phyloP scores from a whole-genome alignment of 176 grass and related monocot genomes.

The Stipa capillata region DNA sequence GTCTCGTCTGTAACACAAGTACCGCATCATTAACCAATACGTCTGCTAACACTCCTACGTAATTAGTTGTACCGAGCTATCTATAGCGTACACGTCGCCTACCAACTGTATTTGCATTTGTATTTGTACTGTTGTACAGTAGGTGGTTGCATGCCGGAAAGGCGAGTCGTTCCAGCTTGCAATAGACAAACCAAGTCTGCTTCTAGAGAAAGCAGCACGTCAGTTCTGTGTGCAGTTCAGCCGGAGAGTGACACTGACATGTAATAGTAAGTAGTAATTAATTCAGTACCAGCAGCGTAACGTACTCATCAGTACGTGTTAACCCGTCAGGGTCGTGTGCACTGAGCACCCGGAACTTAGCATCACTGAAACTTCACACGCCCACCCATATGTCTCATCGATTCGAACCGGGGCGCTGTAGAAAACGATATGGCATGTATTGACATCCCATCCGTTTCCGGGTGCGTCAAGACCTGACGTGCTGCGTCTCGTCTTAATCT shows the following conservation, averaged over 20 bases:
- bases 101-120: too few relatives aligned
- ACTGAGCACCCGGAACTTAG: neutral
- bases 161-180: neutral
- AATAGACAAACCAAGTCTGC: neutral
- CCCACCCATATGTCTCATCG: too few relatives aligned
- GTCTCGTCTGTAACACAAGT: neutral
- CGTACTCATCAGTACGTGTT: neutral
- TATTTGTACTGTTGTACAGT: neutral
- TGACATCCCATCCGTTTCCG: neutral
- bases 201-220: neutral
- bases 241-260: neutral
- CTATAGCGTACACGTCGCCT: too few relatives aligned
- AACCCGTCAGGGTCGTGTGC: neutral
- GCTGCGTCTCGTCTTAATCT: neutral
- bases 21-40: neutral
- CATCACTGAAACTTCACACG: neutral
- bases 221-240: neutral
- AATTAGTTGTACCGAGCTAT: neutral
- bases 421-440: too few relatives aligned
- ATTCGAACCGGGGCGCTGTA: too few relatives aligned
- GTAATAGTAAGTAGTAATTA: neutral
- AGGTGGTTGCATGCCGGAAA: neutral
- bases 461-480: neutral
- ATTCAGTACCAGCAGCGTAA: neutral
- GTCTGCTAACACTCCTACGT: neutral